A percentile compares a stretch with the other conserved stretches of the same genome.
phyloP scores from a whole-genome alignment of 1,284 basidiomycete species.

The Trametes polyzona region DNA sequence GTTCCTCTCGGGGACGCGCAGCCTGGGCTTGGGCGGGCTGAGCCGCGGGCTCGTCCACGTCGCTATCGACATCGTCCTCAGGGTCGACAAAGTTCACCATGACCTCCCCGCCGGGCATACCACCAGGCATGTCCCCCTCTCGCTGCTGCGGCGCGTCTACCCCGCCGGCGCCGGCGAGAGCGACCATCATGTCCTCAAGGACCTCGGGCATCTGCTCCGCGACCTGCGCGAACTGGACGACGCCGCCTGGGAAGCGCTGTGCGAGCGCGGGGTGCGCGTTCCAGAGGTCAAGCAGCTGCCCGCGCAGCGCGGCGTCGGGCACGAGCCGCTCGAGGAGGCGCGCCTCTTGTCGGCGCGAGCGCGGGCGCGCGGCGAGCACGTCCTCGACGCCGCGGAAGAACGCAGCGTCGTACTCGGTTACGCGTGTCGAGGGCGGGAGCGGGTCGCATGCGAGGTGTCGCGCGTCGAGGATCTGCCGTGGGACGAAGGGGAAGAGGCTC shows the following conservation, averaged over 20 bases:
- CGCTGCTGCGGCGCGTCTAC: slow-evolving; percentile 20
- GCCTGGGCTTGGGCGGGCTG: background rate
- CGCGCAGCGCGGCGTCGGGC: slow-evolving; percentile 57
- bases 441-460: slow-evolving; percentile 80
- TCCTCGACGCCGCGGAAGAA: slow-evolving; percentile 76
- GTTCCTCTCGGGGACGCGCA: slow-evolving; percentile 11
- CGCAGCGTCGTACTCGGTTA: slow-evolving; percentile 64
- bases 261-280: slow-evolving; percentile 54
- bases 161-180: slow-evolving; percentile 37
- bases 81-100: slow-evolving; percentile 30
- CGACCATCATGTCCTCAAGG: slow-evolving; percentile 59
- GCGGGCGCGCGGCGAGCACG: slow-evolving; percentile 40
- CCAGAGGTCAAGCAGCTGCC: slow-evolving; percentile 54
- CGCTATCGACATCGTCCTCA: slow-evolving; percentile 39
- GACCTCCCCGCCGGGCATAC: slow-evolving; percentile 34
- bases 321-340: slow-evolving; percentile 57
- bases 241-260: slow-evolving; percentile 63
- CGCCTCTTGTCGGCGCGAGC: slow-evolving; percentile 46
- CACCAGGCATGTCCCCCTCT: slow-evolving; percentile 28
- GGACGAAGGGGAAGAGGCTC: slow-evolving; percentile 72
- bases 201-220: slow-evolving; percentile 58
- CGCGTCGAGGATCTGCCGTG: slow-evolving; percentile 50
- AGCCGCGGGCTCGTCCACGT: slow-evolving; percentile 17
- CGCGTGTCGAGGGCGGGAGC: slow-evolving; percentile 65
- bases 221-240: slow-evolving; percentile 64